These are phyloP conservation scores for Mortierella sp. DNA, from an alignment of 371 early-diverging fungal genomes.

Conservation along the genomic window DNA sequence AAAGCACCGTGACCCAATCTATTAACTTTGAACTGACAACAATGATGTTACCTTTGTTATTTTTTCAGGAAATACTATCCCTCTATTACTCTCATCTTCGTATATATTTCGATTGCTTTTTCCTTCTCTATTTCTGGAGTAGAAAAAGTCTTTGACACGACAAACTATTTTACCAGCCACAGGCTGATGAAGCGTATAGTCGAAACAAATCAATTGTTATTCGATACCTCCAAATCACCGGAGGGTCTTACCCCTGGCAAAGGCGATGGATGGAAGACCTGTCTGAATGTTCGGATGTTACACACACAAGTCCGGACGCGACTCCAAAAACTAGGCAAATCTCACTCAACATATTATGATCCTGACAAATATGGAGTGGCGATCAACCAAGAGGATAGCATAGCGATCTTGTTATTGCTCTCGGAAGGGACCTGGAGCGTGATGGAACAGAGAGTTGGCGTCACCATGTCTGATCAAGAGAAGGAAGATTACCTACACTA, in stretches of 20 bases:
- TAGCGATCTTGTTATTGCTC: constrained; percentile 24
- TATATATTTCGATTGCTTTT: constrained; percentile 21
- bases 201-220: constrained; percentile 28
- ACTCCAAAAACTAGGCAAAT: constrained; percentile 9
- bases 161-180: constrained; percentile 22
- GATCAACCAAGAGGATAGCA: constrained; percentile 46
- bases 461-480: constrained; percentile 24
- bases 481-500: constrained; percentile 37
- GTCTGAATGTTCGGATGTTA: constrained; percentile 28
- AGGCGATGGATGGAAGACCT: constrained; percentile 30
- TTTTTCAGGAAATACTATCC: constrained; percentile 20
- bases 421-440: constrained; percentile 27
- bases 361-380: constrained; percentile 32
- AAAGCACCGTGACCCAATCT: too few relatives aligned
- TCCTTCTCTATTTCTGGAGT: constrained; percentile 23
- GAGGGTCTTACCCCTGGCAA: constrained; percentile 21
- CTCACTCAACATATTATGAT: constrained; percentile 31
- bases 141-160: constrained; percentile 35
- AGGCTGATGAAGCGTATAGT: constrained; percentile 17
- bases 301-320: constrained; percentile 33
- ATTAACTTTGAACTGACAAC: constrained; percentile 1
- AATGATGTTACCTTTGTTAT: too few relatives aligned
- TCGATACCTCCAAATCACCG: constrained; percentile 9
- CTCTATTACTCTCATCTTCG: constrained; percentile 12
- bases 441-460: constrained; percentile 26